These are phyloP conservation scores for Globisporangium parvum DNA, from an alignment of 352 stramenopile genomes.

Conservation along the genomic window DNA sequence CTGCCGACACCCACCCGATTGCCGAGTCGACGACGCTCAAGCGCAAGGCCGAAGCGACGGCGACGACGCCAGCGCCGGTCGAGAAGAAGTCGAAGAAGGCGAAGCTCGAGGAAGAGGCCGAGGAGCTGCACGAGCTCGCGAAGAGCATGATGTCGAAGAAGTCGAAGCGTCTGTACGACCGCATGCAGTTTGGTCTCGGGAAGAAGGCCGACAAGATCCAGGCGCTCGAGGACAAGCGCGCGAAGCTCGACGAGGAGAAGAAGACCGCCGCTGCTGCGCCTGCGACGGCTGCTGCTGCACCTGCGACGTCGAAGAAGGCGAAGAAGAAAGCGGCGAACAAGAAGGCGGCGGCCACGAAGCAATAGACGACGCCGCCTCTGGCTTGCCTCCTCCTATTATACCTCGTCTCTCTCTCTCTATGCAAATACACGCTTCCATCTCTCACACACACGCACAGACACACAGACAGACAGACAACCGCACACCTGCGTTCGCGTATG, in stretches of 20 bases:
- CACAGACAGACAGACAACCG: no score
- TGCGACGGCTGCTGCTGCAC: background rate
- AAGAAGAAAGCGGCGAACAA: conserved; percentile 17
- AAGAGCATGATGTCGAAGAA: conserved; percentile 93
- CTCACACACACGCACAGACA: no score
- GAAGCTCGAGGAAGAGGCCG: conserved; percentile 74
- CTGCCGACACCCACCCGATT: conserved; percentile 21
- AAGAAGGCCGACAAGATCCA: conserved; percentile 87
- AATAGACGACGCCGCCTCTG: conserved; percentile 9
- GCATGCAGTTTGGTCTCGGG: conserved; percentile 89
- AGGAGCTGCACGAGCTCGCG: conserved; percentile 80
- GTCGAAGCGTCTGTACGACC: conserved; percentile 86
- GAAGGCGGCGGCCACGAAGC: conserved; percentile 1
- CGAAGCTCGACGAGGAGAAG: conserved; percentile 61
- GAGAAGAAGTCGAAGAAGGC: conserved; percentile 72
- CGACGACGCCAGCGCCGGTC: background rate
- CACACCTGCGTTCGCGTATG: no score
- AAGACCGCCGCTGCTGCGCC: conserved; percentile 18
- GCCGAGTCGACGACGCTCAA: conserved; percentile 27
- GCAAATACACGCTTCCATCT: background rate
- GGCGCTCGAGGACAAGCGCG: conserved; percentile 74
- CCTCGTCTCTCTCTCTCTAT: background rate
- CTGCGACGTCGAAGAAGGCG: conserved; percentile 19
- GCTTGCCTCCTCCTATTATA: background rate
- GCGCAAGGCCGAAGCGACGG: conserved; percentile 30